These are phyloP conservation scores for Kodamaea alishanica DNA, from an alignment of 1,139 yeast species.

Conservation along the genomic window DNA sequence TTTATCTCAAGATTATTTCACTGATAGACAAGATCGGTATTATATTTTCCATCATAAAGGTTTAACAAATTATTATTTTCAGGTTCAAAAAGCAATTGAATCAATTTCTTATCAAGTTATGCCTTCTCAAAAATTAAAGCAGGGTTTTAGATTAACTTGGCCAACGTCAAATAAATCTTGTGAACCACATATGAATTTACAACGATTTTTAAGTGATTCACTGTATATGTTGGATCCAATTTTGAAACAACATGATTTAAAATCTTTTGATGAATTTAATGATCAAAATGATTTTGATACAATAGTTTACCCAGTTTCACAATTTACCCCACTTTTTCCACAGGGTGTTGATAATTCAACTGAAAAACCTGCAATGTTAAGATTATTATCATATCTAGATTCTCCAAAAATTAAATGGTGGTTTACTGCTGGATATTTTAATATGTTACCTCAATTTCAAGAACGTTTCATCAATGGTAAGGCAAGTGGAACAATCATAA, in stretches of 20 bases:
- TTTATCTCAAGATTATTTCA: constrained; percentile 83
- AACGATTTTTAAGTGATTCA: constrained; percentile 57
- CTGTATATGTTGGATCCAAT: constrained; percentile 56
- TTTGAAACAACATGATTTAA: constrained; percentile 41
- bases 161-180: constrained; percentile 67
- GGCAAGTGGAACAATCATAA: constrained; percentile 69
- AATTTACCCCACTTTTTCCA: constrained; percentile 74
- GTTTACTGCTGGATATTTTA: constrained; percentile 96
- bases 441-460: constrained; percentile 76
- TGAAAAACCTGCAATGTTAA: constrained; percentile 67
- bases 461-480: constrained; percentile 55
- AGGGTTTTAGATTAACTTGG: constrained; percentile 66
- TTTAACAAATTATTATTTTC: constrained; percentile 69
- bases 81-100: constrained; percentile 63
- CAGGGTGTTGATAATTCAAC: constrained; percentile 63
- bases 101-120: constrained; percentile 68
- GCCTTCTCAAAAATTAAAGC: constrained; percentile 33
- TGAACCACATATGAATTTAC: constrained; percentile 64
- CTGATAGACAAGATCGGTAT: constrained; percentile 95
- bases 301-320: constrained; percentile 87
- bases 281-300: constrained; percentile 47
- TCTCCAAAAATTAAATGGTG: constrained; percentile 66
- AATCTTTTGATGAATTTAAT: constrained; percentile 32
- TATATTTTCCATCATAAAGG: constrained; percentile 58
- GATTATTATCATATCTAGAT: constrained; percentile 57